Percentiles rank a stretch among this genome's conserved stretches.
phyloP scores from a whole-genome alignment of 148 eudicot genomes.

The Beta vulgaris region DNA sequence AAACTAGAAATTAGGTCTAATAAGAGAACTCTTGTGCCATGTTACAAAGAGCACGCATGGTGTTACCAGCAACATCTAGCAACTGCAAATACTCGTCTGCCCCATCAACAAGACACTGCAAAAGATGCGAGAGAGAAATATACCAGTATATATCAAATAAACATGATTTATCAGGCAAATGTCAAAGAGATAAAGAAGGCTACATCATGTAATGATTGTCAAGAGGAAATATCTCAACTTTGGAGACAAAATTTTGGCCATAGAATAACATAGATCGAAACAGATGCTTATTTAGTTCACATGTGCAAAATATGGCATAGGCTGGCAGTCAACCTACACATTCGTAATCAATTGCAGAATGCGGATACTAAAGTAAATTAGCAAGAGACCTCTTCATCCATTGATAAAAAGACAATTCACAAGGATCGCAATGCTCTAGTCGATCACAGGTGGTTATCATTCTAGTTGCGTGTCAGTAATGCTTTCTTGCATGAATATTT shows the following conservation, averaged over 20 bases:
- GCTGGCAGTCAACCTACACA: too few species aligned
- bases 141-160: not conserved
- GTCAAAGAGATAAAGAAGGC: not conserved
- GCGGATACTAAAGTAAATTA: too few species aligned
- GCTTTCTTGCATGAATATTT: too few species aligned
- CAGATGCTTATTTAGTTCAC: too few species aligned
- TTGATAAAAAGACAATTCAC: too few species aligned
- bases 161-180: not conserved
- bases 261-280: too few species aligned
- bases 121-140: not conserved
- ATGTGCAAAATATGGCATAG: too few species aligned
- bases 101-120: constrained; percentile 90
- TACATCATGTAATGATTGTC: not conserved
- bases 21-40: constrained; percentile 54
- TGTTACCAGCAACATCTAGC: constrained; percentile 73
- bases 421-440: too few species aligned
- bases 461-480: too few species aligned
- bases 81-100: constrained; percentile 97
- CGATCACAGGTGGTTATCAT: too few species aligned
- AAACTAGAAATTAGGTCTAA: constrained; percentile 20
- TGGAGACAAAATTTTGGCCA: not conserved
- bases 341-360: too few species aligned
- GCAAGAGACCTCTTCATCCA: too few species aligned
- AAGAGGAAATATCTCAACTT: not conserved
- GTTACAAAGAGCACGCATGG: constrained; percentile 62